Conservation (phyloP, 768 basidiomycete genomes). For the Suillus brevipes region DNA sequence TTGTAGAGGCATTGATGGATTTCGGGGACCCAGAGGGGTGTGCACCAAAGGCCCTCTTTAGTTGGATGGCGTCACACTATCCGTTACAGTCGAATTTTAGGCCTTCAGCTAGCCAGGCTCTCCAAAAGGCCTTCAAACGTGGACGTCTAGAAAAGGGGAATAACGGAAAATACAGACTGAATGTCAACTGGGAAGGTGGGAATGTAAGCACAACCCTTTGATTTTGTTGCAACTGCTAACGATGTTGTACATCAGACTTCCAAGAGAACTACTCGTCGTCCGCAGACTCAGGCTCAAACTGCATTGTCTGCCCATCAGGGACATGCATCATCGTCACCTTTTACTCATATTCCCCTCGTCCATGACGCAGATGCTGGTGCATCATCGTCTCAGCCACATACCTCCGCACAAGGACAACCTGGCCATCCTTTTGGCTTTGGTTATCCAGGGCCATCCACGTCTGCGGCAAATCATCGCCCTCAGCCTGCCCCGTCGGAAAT, state of each 20-base stretch:
- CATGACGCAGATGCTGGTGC: constrained; percentile 32
- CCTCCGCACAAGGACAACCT: constrained; percentile 34
- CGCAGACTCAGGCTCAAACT: constrained; percentile 49
- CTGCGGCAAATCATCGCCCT: constrained; percentile 27
- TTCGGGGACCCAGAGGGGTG: constrained; percentile 71
- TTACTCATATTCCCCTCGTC: constrained; percentile 55
- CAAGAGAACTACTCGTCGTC: constrained; percentile 75
- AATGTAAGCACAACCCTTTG: constrained; percentile 50
- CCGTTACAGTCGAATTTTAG: constrained; percentile 88
- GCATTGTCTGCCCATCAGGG: constrained; percentile 30
- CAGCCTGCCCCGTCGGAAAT: constrained; percentile 14
- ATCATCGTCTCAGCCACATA: constrained; percentile 36
- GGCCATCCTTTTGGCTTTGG: constrained; percentile 42
- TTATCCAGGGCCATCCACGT: constrained; percentile 20
- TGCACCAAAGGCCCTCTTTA: constrained; percentile 80
- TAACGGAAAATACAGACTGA: constrained; percentile 75
- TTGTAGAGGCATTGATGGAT: constrained; percentile 73
- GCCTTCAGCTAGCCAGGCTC: constrained; percentile 84
- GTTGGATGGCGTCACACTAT: constrained; percentile 81
- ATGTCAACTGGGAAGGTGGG: constrained; percentile 78
- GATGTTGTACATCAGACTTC: constrained; percentile 51
- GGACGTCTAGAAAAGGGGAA: constrained; percentile 76
- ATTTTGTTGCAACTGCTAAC: background rate
- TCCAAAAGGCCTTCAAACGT: constrained; percentile 83
- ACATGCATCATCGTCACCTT: constrained; percentile 46